Conservation (phyloP, 2,329 filamentous ascomycete genomes). For the Fusarium annulatum region DNA sequence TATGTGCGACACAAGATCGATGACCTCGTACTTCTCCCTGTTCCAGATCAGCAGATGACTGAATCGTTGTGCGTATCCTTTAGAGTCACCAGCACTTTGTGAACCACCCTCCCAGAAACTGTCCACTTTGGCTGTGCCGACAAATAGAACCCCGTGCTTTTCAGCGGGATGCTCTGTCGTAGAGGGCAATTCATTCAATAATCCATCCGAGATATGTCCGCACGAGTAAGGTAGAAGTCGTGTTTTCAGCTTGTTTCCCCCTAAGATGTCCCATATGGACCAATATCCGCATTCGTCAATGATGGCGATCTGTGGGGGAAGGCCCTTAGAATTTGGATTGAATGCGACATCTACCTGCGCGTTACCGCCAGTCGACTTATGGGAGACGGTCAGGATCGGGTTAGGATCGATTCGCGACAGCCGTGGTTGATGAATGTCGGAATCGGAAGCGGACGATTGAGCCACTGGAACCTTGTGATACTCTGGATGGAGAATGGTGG, state of each 20-base stretch:
- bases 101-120: constrained; percentile 34
- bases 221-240: constrained; percentile 51
- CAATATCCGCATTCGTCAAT: constrained; percentile 74
- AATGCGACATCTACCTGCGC: constrained; percentile 73
- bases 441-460: constrained; percentile 18
- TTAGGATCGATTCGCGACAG: constrained; percentile 67
- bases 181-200: constrained; percentile 49
- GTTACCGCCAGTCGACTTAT: constrained; percentile 63
- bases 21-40: constrained; percentile 47
- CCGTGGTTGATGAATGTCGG: constrained; percentile 40
- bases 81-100: constrained; percentile 12
- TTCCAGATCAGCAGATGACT: constrained; percentile 53
- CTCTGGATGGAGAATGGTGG: constrained; percentile 63
- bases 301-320: constrained; percentile 72
- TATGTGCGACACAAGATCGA: constrained; percentile 51
- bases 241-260: constrained; percentile 52
- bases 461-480: constrained; percentile 55
- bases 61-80: constrained; percentile 21
- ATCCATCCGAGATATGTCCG: constrained; percentile 58
- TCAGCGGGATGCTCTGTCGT: constrained; percentile 46
- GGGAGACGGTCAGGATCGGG: constrained; percentile 63
- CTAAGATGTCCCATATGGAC: constrained; percentile 72
- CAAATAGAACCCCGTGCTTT: constrained; percentile 58
- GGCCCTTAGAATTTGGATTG: constrained; percentile 60
- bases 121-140: constrained; percentile 47